Evolutionary conservation across 352 stramenopile genomes (phyloP).

Genomic region (Pythium phragmiticola): DNA sequence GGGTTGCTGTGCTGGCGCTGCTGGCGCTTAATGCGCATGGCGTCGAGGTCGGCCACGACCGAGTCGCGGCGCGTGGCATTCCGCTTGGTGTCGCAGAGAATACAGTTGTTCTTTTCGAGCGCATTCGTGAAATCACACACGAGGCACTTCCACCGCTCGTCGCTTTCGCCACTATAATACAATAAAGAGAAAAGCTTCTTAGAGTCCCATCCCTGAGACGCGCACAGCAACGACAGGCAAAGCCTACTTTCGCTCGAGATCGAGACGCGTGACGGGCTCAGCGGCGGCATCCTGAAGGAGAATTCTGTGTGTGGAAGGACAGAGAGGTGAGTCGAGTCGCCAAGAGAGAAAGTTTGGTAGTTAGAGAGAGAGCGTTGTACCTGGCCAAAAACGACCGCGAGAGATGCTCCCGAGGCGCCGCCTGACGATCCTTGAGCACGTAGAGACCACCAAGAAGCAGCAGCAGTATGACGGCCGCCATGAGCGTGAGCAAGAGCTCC

Average conservation of each 20-base stretch:
- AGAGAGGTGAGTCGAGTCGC: background rate
- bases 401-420: constrained; percentile 17
- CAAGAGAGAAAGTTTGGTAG: background rate
- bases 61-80: constrained; percentile 30
- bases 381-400: constrained; percentile 34
- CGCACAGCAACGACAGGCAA: background rate
- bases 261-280: constrained; percentile 65
- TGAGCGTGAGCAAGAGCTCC: constrained; percentile 68
- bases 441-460: constrained; percentile 65
- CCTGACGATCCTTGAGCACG: constrained; percentile 48
- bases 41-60: constrained; percentile 25
- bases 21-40: constrained; percentile 29
- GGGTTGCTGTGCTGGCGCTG: constrained; percentile 5
- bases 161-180: constrained; percentile 34
- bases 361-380: background rate
- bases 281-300: constrained; percentile 30
- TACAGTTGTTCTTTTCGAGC: constrained; percentile 54
- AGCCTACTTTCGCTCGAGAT: constrained; percentile 68
- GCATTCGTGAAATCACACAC: constrained; percentile 83
- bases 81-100: constrained; percentile 76
- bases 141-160: constrained; percentile 74
- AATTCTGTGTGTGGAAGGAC: constrained; percentile 18
- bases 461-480: constrained; percentile 65
- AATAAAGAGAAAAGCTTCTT: background rate
- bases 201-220: background rate